Evolutionary conservation across 2,329 filamentous ascomycete species (phyloP), one percentile per base, ranked within the genome.

Genomic region (Rhynchosporium graminicola): DNA sequence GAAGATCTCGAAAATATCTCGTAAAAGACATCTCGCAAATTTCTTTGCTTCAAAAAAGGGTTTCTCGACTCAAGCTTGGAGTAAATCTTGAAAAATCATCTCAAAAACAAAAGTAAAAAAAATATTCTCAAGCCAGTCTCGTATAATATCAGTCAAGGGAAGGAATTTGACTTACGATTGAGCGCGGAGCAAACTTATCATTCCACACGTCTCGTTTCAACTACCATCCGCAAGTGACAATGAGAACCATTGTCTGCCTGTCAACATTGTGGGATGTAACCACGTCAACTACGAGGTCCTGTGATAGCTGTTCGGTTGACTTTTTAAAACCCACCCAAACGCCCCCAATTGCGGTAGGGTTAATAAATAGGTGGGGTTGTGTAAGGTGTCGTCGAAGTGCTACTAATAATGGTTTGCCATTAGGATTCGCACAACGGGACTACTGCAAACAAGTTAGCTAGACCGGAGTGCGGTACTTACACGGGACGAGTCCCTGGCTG

Each of bases 141-240:
- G 51, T 20, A 42, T 12, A 54, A 52, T 33, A 38, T 52, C 28
- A 54, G 20, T 54, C 33, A 40, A 40, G 8, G 20, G 36, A 33
- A 13, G n/a, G 7, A 33, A 20, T 6, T 10, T 20, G 10, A 42
- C 51, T 54, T 42, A 54, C 51, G 51, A 54, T 54, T 54, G 26
- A 20, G 51, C 51, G 51, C 51, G 51, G n/a, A 54, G 51, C 36
- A 38, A 54, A 42, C 51, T 54, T 54, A 54, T 42, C 36, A 54
- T 54, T 42, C 50, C 51, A 40, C 36, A 54, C 51, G 26, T 10
- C 51, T 52, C 33, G 38, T 42, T 13, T 40, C 51, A 28, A 2
- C 20, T 54, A 42, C 20, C 51, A 36, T 26, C 33, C 51, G 7
- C 38, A 28, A 20, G n/a, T 46, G 43, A 20, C 43, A 20, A n/a